phyloP scores from a whole-genome alignment of 2,329 filamentous ascomycete species.

The Colletotrichum musicola region DNA sequence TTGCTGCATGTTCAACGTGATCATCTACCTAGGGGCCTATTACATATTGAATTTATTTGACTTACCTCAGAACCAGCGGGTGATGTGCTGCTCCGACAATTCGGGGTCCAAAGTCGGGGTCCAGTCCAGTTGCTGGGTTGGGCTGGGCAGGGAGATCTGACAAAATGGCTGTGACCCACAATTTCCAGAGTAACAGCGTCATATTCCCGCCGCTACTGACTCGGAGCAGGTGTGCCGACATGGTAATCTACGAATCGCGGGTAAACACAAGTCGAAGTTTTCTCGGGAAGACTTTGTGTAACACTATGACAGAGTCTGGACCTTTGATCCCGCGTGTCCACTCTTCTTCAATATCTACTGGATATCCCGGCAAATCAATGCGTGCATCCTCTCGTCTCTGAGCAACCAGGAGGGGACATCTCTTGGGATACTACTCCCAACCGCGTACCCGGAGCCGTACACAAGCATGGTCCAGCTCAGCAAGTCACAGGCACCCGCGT shows the following conservation, averaged over 20 bases:
- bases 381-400: not conserved
- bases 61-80: not conserved
- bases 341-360: not conserved
- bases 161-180: slow-evolving; percentile 15
- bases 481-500: not conserved
- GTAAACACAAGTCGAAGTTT: not conserved
- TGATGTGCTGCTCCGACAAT: slow-evolving; percentile 9
- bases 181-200: slow-evolving; percentile 15
- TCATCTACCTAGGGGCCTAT: not conserved
- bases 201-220: slow-evolving; percentile 16
- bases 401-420: not conserved
- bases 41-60: not conserved
- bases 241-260: slow-evolving; percentile 12
- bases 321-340: not conserved
- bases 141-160: slow-evolving; percentile 12
- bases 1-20: not conserved
- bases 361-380: not conserved
- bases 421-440: not conserved
- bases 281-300: too few relatives aligned
- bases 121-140: slow-evolving; percentile 16
- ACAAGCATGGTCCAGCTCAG: not conserved
- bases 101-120: slow-evolving; percentile 22
- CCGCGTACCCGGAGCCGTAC: not conserved
- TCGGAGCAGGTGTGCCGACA: slow-evolving; percentile 15
- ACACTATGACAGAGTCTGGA: not conserved